Evolutionary conservation across 1,284 basidiomycete species (phyloP).

Genomic region (Lignosus rhinocerotis): DNA sequence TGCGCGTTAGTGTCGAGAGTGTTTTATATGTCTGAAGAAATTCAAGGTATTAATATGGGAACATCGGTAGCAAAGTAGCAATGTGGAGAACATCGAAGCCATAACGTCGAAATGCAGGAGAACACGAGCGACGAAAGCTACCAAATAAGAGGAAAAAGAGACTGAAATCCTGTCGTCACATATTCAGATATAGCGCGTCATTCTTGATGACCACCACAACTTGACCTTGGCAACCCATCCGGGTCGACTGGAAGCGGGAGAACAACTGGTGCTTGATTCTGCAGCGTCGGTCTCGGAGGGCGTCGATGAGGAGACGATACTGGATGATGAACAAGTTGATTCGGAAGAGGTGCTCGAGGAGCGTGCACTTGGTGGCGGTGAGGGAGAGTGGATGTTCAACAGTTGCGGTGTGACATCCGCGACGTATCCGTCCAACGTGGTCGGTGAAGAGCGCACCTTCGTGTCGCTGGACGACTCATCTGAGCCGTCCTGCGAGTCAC

Average conservation of each 20-base stretch:
- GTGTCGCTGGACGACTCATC: not conserved
- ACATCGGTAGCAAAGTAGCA: too few relatives aligned
- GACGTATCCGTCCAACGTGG: not conserved
- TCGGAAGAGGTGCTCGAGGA: not conserved
- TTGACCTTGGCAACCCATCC: not conserved
- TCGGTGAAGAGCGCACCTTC: not conserved
- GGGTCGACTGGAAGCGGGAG: not conserved
- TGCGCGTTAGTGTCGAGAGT: too few relatives aligned
- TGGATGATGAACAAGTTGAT: not conserved
- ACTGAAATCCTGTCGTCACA: too few relatives aligned
- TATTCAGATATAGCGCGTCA: not conserved
- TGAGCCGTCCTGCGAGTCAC: too few relatives aligned
- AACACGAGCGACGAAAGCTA: too few relatives aligned
- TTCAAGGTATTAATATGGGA: too few relatives aligned
- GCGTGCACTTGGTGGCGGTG: not conserved
- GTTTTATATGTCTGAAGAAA: too few relatives aligned
- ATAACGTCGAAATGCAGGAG: too few relatives aligned
- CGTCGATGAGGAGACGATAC: not conserved
- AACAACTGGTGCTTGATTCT: not conserved
- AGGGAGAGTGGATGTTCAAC: not conserved
- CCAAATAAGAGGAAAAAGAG: too few relatives aligned
- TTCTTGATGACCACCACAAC: not conserved
- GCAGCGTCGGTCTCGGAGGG: not conserved
- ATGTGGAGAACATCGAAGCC: too few relatives aligned
- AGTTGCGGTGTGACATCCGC: not conserved